Conservation (phyloP, 2,329 filamentous ascomycete genomes). For the Claviceps monticola region DNA sequence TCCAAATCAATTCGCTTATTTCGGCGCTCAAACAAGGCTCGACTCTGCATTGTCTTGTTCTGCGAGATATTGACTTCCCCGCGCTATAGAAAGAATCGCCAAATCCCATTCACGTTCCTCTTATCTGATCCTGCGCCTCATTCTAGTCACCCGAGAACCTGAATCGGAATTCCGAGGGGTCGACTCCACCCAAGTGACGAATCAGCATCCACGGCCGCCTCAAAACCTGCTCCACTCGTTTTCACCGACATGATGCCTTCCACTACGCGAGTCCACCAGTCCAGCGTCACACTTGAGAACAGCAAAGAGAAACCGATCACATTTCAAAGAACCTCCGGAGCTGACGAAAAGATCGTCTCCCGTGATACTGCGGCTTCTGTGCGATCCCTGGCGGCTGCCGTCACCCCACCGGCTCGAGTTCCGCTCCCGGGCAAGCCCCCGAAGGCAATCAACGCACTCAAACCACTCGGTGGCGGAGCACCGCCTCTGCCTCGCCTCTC, state of each 20-base stretch:
- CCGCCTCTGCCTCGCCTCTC: conserved; percentile 16
- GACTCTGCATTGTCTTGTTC: background rate
- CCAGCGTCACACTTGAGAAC: background rate
- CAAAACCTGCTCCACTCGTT: conserved; percentile 6
- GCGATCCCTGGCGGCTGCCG: conserved; percentile 5
- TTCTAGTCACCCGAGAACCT: background rate
- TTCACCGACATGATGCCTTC: conserved; percentile 12
- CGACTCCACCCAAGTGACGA: conserved; percentile 4
- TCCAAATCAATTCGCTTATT: background rate
- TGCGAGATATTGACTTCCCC: background rate
- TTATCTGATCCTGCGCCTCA: conserved; percentile 6
- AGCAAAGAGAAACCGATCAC: conserved; percentile 1
- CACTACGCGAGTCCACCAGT: conserved; percentile 6
- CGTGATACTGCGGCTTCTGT: conserved; percentile 8
- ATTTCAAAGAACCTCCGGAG: background rate
- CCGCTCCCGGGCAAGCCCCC: conserved; percentile 12
- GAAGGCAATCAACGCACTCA: conserved; percentile 8
- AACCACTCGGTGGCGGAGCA: conserved; percentile 14
- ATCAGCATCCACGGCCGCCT: conserved; percentile 1
- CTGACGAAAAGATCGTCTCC: background rate
- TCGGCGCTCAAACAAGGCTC: background rate
- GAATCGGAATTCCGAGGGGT: conserved; percentile 16
- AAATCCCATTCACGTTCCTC: background rate
- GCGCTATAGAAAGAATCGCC: background rate
- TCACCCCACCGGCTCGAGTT: conserved; percentile 11